phyloP scores from a whole-genome alignment of 2,329 filamentous ascomycete species.

The Penicillium sp. region DNA sequence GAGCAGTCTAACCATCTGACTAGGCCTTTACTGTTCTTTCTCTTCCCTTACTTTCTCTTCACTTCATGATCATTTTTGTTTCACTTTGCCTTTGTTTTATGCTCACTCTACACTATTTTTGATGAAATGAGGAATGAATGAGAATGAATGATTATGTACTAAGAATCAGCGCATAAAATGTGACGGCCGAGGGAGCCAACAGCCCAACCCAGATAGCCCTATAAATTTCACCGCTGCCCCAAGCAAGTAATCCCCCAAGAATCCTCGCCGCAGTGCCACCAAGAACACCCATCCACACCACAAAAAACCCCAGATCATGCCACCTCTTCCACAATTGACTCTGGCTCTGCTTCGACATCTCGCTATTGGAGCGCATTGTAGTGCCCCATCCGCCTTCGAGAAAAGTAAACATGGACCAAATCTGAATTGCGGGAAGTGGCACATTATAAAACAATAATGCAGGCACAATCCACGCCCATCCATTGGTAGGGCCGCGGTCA shows the following conservation, averaged over 20 bases:
- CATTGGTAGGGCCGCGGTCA: constrained; percentile 17
- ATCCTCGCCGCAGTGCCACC: constrained; percentile 21
- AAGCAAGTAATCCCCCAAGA: constrained; percentile 14
- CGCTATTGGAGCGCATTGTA: constrained; percentile 28
- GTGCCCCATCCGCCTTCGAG: constrained; percentile 35
- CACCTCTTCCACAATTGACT: constrained; percentile 21
- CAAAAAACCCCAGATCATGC: constrained; percentile 28
- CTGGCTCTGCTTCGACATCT: constrained; percentile 22
- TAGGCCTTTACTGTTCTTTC: background rate
- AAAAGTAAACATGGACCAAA: constrained; percentile 32
- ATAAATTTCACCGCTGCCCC: constrained; percentile 15
- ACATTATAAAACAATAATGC: constrained; percentile 33
- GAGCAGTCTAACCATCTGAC: background rate
- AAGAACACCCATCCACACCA: constrained; percentile 28
- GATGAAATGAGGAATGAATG: background rate
- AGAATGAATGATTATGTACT: background rate
- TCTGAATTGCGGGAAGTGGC: constrained; percentile 31
- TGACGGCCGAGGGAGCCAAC: constrained; percentile 13
- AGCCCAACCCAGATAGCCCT: constrained; percentile 17
- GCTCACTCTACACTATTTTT: background rate
- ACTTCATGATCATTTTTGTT: background rate
- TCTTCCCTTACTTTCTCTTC: background rate
- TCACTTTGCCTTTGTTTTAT: background rate
- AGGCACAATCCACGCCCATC: constrained; percentile 22
- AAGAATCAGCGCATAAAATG: constrained; percentile 20